Base-by-base conservation (phyloP, 192 early-diverging fungal species). In the Coemansia sp. region DNA sequence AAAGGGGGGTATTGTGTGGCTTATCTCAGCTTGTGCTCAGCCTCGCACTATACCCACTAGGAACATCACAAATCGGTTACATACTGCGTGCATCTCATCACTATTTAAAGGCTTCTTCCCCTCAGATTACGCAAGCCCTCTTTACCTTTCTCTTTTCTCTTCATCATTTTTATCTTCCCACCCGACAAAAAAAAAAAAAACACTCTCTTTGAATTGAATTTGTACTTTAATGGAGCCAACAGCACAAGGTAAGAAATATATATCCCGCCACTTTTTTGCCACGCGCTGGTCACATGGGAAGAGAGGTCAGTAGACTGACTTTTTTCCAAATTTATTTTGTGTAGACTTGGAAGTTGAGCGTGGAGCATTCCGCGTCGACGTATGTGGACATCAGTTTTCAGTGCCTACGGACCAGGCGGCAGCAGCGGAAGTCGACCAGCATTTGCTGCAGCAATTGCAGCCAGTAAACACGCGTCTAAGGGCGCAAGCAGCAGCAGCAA, bases 331-430 rank as follows among this genome's bases (percentile, higher is more conserved):
- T 14, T 3, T 21, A 4, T 6, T 14, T 45, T 42, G 42, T 31
- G 10, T 44, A 44, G 46, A 60, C 57, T 34, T 37, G 8, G 11
- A 61, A 5, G 27, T 64, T 64, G 78, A 80, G 59, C 65, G 62
- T 12, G 69, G 53, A 7, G 78, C 78, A 8, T 80, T 80, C 64
- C 78, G 78, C 50, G 70, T 80, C 69, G 78, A 80, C 63, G 78
- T 80, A 23, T 75, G 78, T 60, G 73, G 73, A 6, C 67, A 75
- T 34, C 78, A 80, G 63, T 73, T 75, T 61, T 80, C 78, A 50
- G 62, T 75, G 44, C 73, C 78, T 9, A 36, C 69, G 0, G 78
- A 75, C 31, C 78, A 80, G 59, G 25, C 45, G 32, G 51, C 60
- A 2, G 48, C 70, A 0, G 66, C 25, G 2, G 12, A 9, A 4